These are phyloP conservation scores for Corinectria fuckeliana DNA, from an alignment of 2,329 filamentous ascomycete genomes.

Conservation along the genomic window DNA sequence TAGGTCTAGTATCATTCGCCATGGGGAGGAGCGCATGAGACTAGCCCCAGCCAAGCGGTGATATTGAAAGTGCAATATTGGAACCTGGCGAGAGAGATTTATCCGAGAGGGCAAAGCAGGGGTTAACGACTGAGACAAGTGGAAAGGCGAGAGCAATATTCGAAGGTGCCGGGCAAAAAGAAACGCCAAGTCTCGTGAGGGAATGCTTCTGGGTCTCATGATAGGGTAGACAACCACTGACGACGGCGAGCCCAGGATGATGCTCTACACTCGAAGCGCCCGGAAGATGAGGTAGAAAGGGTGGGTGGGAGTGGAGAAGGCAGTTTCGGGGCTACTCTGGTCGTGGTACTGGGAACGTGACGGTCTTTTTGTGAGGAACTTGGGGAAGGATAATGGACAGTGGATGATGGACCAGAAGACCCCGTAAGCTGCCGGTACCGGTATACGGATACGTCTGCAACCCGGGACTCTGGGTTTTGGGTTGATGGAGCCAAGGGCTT, in stretches of 20 bases:
- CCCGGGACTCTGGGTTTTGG: slow-evolving; percentile 13
- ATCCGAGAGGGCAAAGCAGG: not conserved
- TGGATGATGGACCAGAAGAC: not conserved
- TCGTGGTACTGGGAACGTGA: not conserved
- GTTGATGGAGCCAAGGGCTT: not conserved
- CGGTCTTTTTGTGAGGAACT: not conserved
- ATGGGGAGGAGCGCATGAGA: slow-evolving; percentile 7
- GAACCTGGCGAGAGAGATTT: not conserved
- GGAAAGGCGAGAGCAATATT: not conserved
- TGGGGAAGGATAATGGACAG: not conserved
- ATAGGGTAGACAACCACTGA: slow-evolving; percentile 9
- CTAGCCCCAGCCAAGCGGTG: slow-evolving; percentile 7
- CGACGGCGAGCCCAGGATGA: slow-evolving; percentile 1
- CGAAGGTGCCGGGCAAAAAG: not conserved
- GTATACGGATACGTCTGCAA: not conserved
- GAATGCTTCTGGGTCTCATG: slow-evolving; percentile 3
- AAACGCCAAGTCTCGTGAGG: slow-evolving; percentile 7
- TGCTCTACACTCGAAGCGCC: slow-evolving; percentile 10
- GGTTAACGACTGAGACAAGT: not conserved
- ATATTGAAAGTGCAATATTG: not conserved
- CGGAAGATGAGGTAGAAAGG: slow-evolving; percentile 11
- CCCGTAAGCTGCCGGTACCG: not conserved
- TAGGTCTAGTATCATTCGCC: not conserved
- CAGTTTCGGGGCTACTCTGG: not conserved
- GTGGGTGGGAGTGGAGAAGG: not conserved